Base-by-base conservation (phyloP, 768 basidiomycete genomes). In the Boletellus ananas region DNA sequence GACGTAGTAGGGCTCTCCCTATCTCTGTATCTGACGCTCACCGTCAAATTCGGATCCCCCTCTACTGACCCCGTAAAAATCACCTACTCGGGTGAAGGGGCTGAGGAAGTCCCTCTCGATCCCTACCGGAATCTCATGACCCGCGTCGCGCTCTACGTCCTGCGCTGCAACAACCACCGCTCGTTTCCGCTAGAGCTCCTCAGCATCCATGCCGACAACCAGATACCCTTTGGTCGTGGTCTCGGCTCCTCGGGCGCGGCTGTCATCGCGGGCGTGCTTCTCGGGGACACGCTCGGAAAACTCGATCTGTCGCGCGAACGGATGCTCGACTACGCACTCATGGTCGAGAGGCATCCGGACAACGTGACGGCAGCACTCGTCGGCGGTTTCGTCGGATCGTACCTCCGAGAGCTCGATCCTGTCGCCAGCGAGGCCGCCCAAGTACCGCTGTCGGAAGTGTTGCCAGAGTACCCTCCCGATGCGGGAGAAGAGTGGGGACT, bases 331-430 rank as follows among this genome's bases (percentile, higher is more conserved):
- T 95, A 90, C 63, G 94, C 95, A 1, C 78, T 99, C 47, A 99
- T 99, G 96, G 94, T 99, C 62, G 96, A 99, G 71, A 80, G 96
- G 16, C 96, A 99, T 66, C 96, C 96, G 14, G 96, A 99, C 70
- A 99, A 99, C 67, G 94, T 99, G 63, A 96, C 96, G 1, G 96
- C 96, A 3, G 95, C 94, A 0, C 81, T 99, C 34, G 80, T 97
- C 16, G 96, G 96, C 33, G 96, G 96, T 0, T 98, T 99, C 69
- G 91, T 97, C 21, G 96, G 96, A 17, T 90, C 89, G 3, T 99
- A 98, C 74, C 79, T 98, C 45, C 81, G 87, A 52, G 95, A 96
- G 68, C 79, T 98, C 41, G 90, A 90, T 58, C 77, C 79, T 10
- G 80, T 78, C 36, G 94, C 92, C 5, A 88, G 77, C 53, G 80